Conservation (phyloP, 352 stramenopile genomes). For the Lagenidium giganteum region DNA sequence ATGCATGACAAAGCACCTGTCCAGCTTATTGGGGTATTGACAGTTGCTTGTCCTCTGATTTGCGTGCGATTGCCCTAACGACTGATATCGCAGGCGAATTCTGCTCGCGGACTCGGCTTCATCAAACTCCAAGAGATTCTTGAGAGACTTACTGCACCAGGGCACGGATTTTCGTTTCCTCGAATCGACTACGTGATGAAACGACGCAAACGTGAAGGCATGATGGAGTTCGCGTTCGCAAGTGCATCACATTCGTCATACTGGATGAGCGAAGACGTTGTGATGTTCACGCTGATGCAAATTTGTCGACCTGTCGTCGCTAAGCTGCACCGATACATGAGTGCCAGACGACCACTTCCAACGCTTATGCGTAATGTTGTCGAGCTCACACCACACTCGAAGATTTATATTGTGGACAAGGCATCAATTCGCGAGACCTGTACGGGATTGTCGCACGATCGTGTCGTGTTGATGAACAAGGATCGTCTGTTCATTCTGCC, state of each 20-base stretch:
- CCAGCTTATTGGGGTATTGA: slow-evolving; percentile 49
- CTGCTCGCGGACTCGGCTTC: slow-evolving; percentile 47
- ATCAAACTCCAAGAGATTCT: slow-evolving; percentile 62
- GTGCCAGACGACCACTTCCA: slow-evolving; percentile 48
- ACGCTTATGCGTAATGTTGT: slow-evolving; percentile 56
- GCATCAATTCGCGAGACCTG: slow-evolving; percentile 58
- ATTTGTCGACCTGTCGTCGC: slow-evolving; percentile 66
- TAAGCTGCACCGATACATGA: slow-evolving; percentile 68
- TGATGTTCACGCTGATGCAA: slow-evolving; percentile 70
- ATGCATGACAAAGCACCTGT: slow-evolving; percentile 78
- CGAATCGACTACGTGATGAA: slow-evolving; percentile 72
- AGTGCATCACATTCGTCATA: slow-evolving; percentile 74
- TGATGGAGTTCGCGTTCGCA: slow-evolving; percentile 79
- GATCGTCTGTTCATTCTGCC: slow-evolving; percentile 54
- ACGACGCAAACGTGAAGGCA: slow-evolving; percentile 50
- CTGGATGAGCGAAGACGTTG: slow-evolving; percentile 76
- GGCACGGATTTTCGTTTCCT: slow-evolving; percentile 55
- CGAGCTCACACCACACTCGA: slow-evolving; percentile 61
- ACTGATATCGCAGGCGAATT: slow-evolving; percentile 32
- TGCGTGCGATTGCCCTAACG: too few relatives aligned
- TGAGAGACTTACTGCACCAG: slow-evolving; percentile 49
- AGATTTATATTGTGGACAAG: slow-evolving; percentile 45
- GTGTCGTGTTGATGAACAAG: slow-evolving; percentile 54
- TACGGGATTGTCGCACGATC: slow-evolving; percentile 61
- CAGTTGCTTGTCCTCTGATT: too few relatives aligned